phyloP scores from a whole-genome alignment of 345 rosid species.

The Boechera stricta region DNA sequence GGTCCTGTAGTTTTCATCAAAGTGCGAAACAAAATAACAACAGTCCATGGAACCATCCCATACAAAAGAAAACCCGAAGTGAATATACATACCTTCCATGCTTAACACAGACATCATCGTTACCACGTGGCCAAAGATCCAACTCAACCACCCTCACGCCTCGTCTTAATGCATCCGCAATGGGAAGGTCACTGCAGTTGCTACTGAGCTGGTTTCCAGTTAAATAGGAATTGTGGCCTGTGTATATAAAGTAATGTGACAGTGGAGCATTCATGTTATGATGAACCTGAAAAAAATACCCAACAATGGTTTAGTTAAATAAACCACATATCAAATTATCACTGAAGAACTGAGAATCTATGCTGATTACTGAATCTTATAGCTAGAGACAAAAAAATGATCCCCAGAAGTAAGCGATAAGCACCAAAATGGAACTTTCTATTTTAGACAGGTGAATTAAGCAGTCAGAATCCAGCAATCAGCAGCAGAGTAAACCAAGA shows the following conservation, averaged over 20 bases:
- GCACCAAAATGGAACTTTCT: constrained; percentile 4
- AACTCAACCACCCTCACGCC: constrained; percentile 95
- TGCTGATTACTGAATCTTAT: neutral
- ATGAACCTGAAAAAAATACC: constrained; percentile 64
- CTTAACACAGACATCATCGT: constrained; percentile 71
- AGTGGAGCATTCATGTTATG: constrained; percentile 86
- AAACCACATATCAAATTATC: constrained; percentile 13
- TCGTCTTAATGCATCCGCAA: constrained; percentile 67
- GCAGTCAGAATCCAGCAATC: neutral
- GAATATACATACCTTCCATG: constrained; percentile 92
- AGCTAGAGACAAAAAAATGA: neutral
- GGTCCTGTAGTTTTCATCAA: constrained; percentile 60
- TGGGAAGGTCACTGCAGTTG: constrained; percentile 91
- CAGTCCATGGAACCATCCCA: neutral
- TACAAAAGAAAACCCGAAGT: constrained; percentile 15
- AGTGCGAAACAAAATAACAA: constrained; percentile 27
- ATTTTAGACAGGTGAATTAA: constrained; percentile 7
- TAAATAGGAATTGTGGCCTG: constrained; percentile 93
- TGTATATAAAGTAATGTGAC: constrained; percentile 86
- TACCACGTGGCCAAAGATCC: constrained; percentile 86
- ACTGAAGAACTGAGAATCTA: neutral
- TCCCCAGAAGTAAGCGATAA: neutral
- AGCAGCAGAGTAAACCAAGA: constrained; percentile 4
- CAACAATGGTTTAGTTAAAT: neutral
- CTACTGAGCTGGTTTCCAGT: constrained; percentile 96